Base-by-base conservation (phyloP, 805 yeast species). In the Cyberlindnera lachancei region DNA sequence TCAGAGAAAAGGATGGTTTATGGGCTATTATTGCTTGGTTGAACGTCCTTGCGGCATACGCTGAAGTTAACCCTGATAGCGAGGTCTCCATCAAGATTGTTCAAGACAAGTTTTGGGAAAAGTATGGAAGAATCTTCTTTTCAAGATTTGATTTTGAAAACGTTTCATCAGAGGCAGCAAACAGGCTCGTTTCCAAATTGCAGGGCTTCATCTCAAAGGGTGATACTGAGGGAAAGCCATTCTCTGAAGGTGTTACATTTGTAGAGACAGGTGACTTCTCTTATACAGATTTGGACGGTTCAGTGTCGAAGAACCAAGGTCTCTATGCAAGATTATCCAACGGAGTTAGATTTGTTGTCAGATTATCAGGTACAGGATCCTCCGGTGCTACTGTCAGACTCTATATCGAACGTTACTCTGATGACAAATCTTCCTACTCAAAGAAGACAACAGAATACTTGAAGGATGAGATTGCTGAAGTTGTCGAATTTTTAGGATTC, bases 11-110 rank as follows among this genome's bases (percentile, higher is more conserved):
- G 60, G 98, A 90, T 61, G 98, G 98, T 40, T 61, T 90, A 39
- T 90, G 98, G 98, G 97, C 97, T 23, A 75, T 90, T 51, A 73
- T 86, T 40, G 97, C 97, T 6, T 90, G 98, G 98, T 73, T 92
- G 53, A 92, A 92, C 52, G 86, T 90, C 34, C 70, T 90, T 52
- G 97, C 96, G 16, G 85, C 79, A 28, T 87, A 81, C 56, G 75
- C 76, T 50, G 65, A 70, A 48, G 53, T 63, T 31, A 68, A 78
- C 52, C 81, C 85, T 31, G 51, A 53, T 36, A 59, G 58, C 27
- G 66, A 63, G 29, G 79, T 82, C 16, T 72, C 92, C 18, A 86
- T 90, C 48, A 73, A 75, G 44, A 70, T 74, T 25, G 90, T 90
- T 37, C 96, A 88, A 67, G 60, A 68, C 27, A 73, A 75, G 37